phyloP scores from a whole-genome alignment of 2,329 filamentous ascomycete species.

The Fusarium longipes region DNA sequence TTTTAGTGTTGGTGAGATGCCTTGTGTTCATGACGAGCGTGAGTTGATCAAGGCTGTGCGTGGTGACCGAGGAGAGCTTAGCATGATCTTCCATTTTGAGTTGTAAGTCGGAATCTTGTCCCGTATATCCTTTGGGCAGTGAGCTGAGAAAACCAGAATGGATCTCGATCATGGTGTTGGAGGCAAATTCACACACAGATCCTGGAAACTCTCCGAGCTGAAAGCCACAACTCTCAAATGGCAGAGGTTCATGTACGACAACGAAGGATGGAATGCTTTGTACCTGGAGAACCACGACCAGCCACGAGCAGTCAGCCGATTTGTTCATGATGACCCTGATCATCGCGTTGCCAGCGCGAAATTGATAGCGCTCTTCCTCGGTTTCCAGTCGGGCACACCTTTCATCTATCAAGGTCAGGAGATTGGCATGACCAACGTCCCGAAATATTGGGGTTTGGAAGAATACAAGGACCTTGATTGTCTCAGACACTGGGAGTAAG shows the following conservation, averaged over 20 bases:
- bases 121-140: not conserved
- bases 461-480: conserved; percentile 77
- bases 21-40: conserved; percentile 56
- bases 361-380: conserved; percentile 68
- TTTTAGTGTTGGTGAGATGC: conserved; percentile 66
- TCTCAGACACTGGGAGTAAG: conserved; percentile 62
- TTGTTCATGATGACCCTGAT: conserved; percentile 61
- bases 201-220: conserved; percentile 62
- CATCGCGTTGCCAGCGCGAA: conserved; percentile 65
- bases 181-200: conserved; percentile 57
- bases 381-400: conserved; percentile 69
- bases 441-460: conserved; percentile 68
- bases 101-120: conserved; percentile 54
- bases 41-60: conserved; percentile 63
- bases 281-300: conserved; percentile 77
- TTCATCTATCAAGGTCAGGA: conserved; percentile 79
- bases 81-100: conserved; percentile 81
- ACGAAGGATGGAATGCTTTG: conserved; percentile 72
- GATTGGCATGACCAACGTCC: conserved; percentile 74
- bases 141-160: conserved; percentile 51
- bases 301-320: conserved; percentile 68
- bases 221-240: conserved; percentile 66
- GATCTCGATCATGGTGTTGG: conserved; percentile 60
- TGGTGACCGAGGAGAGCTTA: conserved; percentile 68
- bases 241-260: conserved; percentile 69